Evolutionary conservation across 192 early-diverging fungal genomes (phyloP), one percentile per base, ranked within the genome.

Genomic region (Podila verticillata): DNA sequence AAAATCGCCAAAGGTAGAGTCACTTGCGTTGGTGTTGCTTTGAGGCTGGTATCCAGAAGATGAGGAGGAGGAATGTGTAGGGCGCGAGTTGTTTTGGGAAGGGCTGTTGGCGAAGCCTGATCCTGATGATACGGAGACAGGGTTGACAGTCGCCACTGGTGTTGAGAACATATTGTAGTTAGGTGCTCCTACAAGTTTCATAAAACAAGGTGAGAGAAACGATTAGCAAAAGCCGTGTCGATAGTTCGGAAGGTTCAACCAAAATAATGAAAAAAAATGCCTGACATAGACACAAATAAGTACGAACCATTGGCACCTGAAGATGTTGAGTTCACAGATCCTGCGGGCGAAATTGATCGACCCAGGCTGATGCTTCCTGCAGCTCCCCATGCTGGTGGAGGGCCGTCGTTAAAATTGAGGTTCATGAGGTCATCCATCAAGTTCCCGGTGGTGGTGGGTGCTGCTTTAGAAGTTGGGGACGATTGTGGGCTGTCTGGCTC

Each of bases 341-440:
- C 56, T 17, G 29, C 26, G 15, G 74, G 36, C 17, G 62, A 67
- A 24, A 26, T 51, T 4, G 60, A 67, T 26, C 39, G 62, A 9
- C 69, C 73, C 28, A 81, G 63, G 34, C 47, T 81, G 65, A 83
- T 83, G 49, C 64, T 68, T 56, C 82, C 82, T 17, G 65, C 65
- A 10, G 70, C 62, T 7, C 74, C 74, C 73, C 73, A 83, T 0
- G 73, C 66, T 22, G 65, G 65, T 65, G 70, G 70, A 15, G 73
- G 63, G 5, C 64, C 48, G 22, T 78, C 82, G 31, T 72, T 67
- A 32, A 83, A 83, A 47, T 48, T 77, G 28, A 83, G 65, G 17
- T 75, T 72, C 73, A 83, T 66, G 1, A 83, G 57, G 48, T 83
- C 82, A 47, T 83, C 82, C 69, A 83, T 83, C n/a, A 83, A 65